Evolutionary conservation across 2,329 filamentous ascomycete species (phyloP).

Genomic region (Penicillium fuscoglaucum): DNA sequence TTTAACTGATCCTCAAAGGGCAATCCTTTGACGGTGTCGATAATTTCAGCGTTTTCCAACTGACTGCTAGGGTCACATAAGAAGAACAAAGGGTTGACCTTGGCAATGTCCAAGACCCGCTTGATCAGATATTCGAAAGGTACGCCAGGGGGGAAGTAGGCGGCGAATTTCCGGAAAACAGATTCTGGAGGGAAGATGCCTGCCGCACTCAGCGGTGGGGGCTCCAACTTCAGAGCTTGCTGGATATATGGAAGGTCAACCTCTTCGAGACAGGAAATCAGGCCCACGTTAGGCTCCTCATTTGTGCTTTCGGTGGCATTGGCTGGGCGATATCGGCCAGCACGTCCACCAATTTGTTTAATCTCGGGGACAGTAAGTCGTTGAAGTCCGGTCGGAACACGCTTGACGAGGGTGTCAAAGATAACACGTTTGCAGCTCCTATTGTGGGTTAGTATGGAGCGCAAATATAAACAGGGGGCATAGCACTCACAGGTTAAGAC

Average conservation of each 20-base stretch:
- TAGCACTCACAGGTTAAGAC: conserved; percentile 75
- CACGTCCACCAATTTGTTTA: conserved; percentile 92
- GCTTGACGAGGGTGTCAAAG: conserved; percentile 77
- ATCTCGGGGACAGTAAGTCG: conserved; percentile 72
- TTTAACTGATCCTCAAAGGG: conserved; percentile 72
- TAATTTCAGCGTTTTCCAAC: conserved; percentile 68
- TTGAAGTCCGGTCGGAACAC: conserved; percentile 59
- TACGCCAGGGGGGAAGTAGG: conserved; percentile 76
- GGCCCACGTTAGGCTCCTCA: conserved; percentile 55
- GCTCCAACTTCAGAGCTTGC: conserved; percentile 62
- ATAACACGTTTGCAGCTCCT: conserved; percentile 82
- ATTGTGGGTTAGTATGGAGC: conserved; percentile 15
- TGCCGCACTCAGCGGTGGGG: conserved; percentile 67
- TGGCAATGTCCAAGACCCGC: conserved; percentile 69
- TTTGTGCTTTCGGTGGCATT: conserved; percentile 18
- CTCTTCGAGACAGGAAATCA: conserved; percentile 75
- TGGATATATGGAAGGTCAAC: conserved; percentile 66
- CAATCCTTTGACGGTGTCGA: conserved; percentile 69
- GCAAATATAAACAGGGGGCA: background rate
- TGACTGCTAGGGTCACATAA: conserved; percentile 66
- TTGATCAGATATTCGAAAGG: conserved; percentile 81
- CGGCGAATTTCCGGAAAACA: conserved; percentile 72
- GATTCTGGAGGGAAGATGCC: conserved; percentile 71
- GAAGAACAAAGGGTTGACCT: conserved; percentile 66
- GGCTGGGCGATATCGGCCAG: conserved; percentile 80